phyloP scores from a whole-genome alignment of 306 rosid species.

The Dicorynia guianensis region DNA sequence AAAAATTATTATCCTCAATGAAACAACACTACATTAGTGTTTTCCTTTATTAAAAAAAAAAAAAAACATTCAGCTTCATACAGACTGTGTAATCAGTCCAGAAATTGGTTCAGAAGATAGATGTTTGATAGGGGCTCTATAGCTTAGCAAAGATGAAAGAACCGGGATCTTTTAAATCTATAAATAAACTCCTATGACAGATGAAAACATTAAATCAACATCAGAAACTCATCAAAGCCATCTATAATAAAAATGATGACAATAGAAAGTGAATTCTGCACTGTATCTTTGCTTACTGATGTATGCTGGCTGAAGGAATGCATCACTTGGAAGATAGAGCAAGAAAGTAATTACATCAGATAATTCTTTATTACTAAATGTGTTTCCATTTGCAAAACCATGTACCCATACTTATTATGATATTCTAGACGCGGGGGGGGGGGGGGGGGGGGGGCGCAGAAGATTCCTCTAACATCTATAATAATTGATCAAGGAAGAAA shows the following conservation, averaged over 20 bases:
- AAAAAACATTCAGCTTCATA: background rate
- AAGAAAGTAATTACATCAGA: conserved; percentile 14
- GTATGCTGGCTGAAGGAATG: background rate
- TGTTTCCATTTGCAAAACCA: conserved; percentile 15
- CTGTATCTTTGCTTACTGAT: conserved; percentile 10
- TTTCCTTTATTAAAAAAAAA: no score
- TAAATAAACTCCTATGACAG: conserved; percentile 23
- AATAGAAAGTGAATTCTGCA: conserved; percentile 27
- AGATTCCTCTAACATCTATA: background rate
- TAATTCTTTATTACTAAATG: background rate
- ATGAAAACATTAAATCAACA: conserved; percentile 27
- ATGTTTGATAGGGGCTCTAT: conserved; percentile 19
- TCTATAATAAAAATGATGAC: background rate
- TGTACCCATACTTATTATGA: background rate
- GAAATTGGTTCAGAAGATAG: conserved; percentile 4
- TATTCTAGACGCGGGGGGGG: background rate
- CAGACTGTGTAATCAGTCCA: background rate
- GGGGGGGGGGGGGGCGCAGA: background rate
- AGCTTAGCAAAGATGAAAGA: conserved; percentile 6
- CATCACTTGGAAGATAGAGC: background rate
- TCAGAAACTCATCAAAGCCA: conserved; percentile 18
- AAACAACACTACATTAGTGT: background rate
- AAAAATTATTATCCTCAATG: background rate
- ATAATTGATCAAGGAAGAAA: background rate
- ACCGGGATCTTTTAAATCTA: background rate